These are phyloP conservation scores for Fusarium clavum DNA, from an alignment of 2,329 filamentous ascomycete species.

Conservation along the genomic window DNA sequence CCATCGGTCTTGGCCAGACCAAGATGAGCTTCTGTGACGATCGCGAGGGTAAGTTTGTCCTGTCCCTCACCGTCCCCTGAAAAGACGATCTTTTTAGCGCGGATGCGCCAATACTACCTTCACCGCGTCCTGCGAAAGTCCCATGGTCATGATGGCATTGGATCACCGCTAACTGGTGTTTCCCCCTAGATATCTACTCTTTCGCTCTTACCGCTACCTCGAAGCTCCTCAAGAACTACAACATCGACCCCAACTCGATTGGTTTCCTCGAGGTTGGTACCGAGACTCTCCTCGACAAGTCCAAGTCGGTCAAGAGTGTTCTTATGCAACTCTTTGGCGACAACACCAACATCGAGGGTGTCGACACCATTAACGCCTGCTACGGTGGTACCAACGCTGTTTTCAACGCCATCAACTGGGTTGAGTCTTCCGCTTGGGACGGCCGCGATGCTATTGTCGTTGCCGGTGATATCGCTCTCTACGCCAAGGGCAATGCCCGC, in stretches of 20 bases:
- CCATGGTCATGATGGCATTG: conserved; percentile 16
- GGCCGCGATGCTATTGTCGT: conserved; percentile 84
- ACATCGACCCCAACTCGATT: conserved; percentile 80
- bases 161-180: conserved; percentile 28
- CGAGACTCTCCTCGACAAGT: conserved; percentile 88
- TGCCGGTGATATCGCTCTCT: conserved; percentile 85
- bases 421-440: conserved; percentile 89
- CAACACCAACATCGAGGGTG: conserved; percentile 86
- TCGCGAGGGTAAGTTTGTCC: conserved; percentile 73
- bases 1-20: conserved; percentile 89
- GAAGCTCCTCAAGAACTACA: conserved; percentile 84
- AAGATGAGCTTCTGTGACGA: conserved; percentile 95
- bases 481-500: conserved; percentile 84
- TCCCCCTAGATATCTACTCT: conserved; percentile 83
- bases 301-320: conserved; percentile 90
- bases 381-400: conserved; percentile 88
- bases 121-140: conserved; percentile 1
- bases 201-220: conserved; percentile 82
- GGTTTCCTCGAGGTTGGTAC: conserved; percentile 87
- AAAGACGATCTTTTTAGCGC: conserved; percentile 15
- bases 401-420: conserved; percentile 86
- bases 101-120: conserved; percentile 9
- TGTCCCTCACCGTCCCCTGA: conserved; percentile 24
- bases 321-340: conserved; percentile 88
- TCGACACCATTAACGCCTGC: conserved; percentile 87